Percentiles rank a stretch among this genome's conserved stretches.
Evolutionary conservation across 192 early-diverging fungal genomes (phyloP).

Genomic region (Coemansia sp.): DNA sequence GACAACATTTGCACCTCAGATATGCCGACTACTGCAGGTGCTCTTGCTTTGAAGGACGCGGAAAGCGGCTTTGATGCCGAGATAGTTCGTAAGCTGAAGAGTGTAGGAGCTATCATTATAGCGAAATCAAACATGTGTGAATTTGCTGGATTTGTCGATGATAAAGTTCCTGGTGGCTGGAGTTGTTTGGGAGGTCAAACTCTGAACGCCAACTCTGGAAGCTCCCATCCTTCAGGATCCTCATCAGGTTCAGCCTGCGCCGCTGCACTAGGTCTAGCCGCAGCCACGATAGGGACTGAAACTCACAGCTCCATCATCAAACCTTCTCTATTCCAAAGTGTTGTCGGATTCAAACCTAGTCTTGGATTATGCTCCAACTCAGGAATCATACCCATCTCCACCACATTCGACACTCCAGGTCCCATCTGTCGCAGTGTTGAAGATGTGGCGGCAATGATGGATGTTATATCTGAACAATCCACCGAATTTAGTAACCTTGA

Average conservation of each 20-base stretch:
- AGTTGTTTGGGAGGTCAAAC: slow-evolving; percentile 14
- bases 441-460: slow-evolving; percentile 8
- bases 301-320: slow-evolving; percentile 7
- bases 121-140: neutral
- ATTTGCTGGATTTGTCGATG: neutral
- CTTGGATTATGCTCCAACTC: slow-evolving; percentile 8
- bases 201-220: slow-evolving; percentile 8
- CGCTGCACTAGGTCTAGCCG: slow-evolving; percentile 5
- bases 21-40: slow-evolving; percentile 15
- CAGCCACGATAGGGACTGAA: slow-evolving; percentile 4
- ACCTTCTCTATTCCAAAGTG: slow-evolving; percentile 3
- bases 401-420: slow-evolving; percentile 7
- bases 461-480: neutral
- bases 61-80: slow-evolving; percentile 15
- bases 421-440: slow-evolving; percentile 10
- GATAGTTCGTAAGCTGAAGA: slow-evolving; percentile 10
- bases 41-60: too few relatives aligned
- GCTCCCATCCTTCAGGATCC: slow-evolving; percentile 7
- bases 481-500: slow-evolving; percentile 2
- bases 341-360: slow-evolving; percentile 12
- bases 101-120: slow-evolving; percentile 9
- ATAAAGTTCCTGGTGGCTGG: slow-evolving; percentile 8
- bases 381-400: slow-evolving; percentile 13
- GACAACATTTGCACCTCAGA: slow-evolving; percentile 10
- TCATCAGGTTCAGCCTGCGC: slow-evolving; percentile 12